A percentile compares a stretch with the other conserved stretches of the same genome.
Evolutionary conservation across 2,329 filamentous ascomycete species (phyloP).

Genomic region (Sclerotinia sclerotiorum): DNA sequence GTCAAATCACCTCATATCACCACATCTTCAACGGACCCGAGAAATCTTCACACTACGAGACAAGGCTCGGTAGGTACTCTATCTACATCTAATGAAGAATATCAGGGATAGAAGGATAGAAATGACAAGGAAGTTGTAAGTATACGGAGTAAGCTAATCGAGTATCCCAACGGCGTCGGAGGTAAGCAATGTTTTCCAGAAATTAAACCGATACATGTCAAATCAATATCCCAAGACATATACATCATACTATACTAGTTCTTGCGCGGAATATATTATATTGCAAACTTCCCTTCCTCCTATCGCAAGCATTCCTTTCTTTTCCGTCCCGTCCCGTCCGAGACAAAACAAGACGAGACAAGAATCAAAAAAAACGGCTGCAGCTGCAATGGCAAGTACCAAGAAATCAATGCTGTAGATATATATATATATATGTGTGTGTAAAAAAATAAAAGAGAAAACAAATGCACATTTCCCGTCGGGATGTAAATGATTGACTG

Average conservation of each 20-base stretch:
- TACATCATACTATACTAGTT: neutral
- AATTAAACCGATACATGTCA: neutral
- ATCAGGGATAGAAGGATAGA: neutral
- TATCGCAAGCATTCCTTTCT: neutral
- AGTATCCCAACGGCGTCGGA: neutral
- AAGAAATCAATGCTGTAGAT: neutral
- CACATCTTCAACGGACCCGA: neutral
- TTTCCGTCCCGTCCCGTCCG: neutral
- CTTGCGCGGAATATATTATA: neutral
- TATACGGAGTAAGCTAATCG: neutral
- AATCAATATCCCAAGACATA: neutral
- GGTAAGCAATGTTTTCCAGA: neutral
- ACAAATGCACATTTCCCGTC: neutral
- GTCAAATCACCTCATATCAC: neutral
- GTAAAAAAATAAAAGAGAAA: neutral
- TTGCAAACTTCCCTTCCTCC: neutral
- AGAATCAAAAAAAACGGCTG: neutral
- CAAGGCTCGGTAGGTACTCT: neutral
- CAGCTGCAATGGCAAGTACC: neutral
- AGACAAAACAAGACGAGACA: neutral
- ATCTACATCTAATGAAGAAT: neutral
- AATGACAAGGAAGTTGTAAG: neutral
- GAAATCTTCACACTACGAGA: neutral
- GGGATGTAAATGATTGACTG: neutral
- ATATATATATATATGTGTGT: too few species aligned